Evolutionary conservation across 495 filamentous ascomycete genomes (phyloP).

Genomic region (Penicillium tannophilum): DNA sequence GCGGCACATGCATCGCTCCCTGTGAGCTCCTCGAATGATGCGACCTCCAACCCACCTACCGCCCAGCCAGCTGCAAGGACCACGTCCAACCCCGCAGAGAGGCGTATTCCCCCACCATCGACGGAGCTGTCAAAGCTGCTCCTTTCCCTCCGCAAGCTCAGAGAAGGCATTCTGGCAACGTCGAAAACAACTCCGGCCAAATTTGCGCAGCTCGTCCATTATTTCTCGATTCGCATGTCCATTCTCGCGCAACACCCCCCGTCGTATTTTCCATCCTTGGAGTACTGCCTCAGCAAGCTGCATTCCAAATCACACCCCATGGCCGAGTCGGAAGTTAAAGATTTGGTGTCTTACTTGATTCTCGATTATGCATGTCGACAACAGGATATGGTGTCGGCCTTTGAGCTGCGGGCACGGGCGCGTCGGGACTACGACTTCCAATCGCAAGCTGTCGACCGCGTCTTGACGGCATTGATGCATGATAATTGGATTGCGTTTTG

Average conservation of each 20-base stretch:
- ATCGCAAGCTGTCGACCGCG: slow-evolving; percentile 63
- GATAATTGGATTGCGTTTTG: slow-evolving; percentile 85
- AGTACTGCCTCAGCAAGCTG: slow-evolving; percentile 72
- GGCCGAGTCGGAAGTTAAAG: slow-evolving; percentile 66
- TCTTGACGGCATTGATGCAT: slow-evolving; percentile 70
- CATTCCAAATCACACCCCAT: slow-evolving; percentile 64
- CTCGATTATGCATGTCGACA: slow-evolving; percentile 88
- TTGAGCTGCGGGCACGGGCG: slow-evolving; percentile 53
- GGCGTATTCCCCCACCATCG: slow-evolving; percentile 37
- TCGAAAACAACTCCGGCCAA: slow-evolving; percentile 62
- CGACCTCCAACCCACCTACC: slow-evolving; percentile 44
- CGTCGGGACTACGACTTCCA: slow-evolving; percentile 54
- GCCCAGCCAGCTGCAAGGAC: slow-evolving; percentile 24
- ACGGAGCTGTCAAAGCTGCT: slow-evolving; percentile 61
- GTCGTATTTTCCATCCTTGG: slow-evolving; percentile 86
- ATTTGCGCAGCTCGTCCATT: slow-evolving; percentile 69
- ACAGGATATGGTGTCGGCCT: slow-evolving; percentile 72
- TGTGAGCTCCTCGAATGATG: slow-evolving; percentile 42
- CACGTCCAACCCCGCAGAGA: slow-evolving; percentile 21
- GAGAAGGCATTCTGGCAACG: slow-evolving; percentile 74
- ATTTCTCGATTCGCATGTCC: slow-evolving; percentile 80
- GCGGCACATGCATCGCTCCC: slow-evolving; percentile 70
- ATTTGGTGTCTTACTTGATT: slow-evolving; percentile 77
- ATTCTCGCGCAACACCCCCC: slow-evolving; percentile 79
- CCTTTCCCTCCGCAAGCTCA: slow-evolving; percentile 84